These are phyloP conservation scores for Pseudisothecium myosuroides DNA, from an alignment of 225 moss, liverwort and hornwort species.

Conservation along the genomic window DNA sequence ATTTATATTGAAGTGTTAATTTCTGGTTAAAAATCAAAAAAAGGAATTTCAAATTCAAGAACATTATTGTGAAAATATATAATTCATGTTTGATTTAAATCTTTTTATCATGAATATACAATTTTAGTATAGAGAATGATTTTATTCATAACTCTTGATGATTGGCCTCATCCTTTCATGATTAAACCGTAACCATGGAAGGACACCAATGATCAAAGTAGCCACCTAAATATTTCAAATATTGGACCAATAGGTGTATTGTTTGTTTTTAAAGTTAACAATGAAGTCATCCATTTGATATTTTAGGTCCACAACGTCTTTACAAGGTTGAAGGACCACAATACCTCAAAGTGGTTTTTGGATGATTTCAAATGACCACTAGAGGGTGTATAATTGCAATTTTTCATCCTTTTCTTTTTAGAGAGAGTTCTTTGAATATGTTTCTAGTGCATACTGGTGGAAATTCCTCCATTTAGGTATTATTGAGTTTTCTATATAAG, in stretches of 20 bases:
- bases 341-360: not conserved
- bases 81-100: not conserved
- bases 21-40: not conserved
- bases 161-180: not conserved
- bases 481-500: not conserved
- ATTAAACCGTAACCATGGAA: not conserved
- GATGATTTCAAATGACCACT: not conserved
- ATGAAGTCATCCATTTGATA: rapidly evolving
- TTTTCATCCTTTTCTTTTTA: not conserved
- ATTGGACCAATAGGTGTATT: not conserved
- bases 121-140: not conserved
- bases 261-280: not conserved
- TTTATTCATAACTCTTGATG: not conserved
- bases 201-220: not conserved
- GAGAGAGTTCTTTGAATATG: not conserved
- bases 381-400: not conserved
- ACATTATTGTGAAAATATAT: not conserved
- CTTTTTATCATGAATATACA: not conserved
- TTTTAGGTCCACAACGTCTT: rapidly evolving
- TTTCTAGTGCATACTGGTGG: not conserved
- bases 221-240: rapidly evolving
- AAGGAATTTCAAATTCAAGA: not conserved
- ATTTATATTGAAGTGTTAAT: not conserved
- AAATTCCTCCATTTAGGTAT: not conserved
- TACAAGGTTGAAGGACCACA: rapidly evolving